Conservation (phyloP, 2,329 filamentous ascomycete species). For the Scedosporium dehoogii region DNA sequence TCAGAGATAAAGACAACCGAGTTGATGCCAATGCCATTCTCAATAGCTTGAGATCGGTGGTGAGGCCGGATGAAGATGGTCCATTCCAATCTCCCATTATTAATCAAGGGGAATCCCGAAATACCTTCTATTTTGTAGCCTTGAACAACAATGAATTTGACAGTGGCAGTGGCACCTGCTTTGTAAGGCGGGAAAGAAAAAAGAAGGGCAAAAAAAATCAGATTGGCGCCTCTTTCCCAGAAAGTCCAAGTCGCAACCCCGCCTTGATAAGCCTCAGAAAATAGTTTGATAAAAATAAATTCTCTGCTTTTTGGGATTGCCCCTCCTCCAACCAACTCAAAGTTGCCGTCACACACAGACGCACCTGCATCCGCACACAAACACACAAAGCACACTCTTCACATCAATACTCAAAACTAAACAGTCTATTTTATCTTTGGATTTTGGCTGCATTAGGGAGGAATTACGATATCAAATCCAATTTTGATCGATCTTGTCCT, state of each 20-base stretch:
- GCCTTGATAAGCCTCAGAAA: background rate
- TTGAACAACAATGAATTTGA: too few relatives aligned
- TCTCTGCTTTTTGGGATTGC: background rate
- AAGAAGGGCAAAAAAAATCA: background rate
- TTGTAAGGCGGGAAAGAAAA: background rate
- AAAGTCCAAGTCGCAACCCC: background rate
- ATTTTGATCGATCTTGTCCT: background rate
- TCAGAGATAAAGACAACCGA: too few relatives aligned
- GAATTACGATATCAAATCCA: background rate
- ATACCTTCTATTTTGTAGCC: too few relatives aligned
- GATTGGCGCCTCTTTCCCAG: background rate
- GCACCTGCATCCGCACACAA: background rate
- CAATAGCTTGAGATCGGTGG: too few relatives aligned
- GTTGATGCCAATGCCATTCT: too few relatives aligned
- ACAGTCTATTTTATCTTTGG: background rate
- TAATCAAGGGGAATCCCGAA: too few relatives aligned
- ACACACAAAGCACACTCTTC: too few relatives aligned
- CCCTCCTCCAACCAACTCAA: conserved; percentile 1
- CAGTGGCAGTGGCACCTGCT: background rate
- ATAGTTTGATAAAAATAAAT: background rate
- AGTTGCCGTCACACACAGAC: background rate
- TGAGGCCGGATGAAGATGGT: too few relatives aligned
- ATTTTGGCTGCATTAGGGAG: background rate
- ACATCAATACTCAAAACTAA: background rate
- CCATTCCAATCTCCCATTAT: too few relatives aligned